phyloP scores from a whole-genome alignment of 2,329 filamentous ascomycete species.

The Pyrenochaeta sp. region DNA sequence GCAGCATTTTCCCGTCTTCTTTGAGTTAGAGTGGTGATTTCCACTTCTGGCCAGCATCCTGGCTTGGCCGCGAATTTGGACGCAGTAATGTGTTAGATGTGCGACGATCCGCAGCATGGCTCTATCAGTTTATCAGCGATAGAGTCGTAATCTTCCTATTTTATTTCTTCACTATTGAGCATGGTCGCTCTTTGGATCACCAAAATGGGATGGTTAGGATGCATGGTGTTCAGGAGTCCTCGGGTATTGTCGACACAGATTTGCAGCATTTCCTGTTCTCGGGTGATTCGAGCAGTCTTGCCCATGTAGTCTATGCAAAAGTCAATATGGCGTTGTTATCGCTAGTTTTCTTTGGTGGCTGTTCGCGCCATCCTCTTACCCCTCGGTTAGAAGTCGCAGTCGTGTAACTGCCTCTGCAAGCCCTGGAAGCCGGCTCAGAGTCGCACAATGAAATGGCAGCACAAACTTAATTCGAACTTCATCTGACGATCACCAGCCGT shows the following conservation, averaged over 20 bases:
- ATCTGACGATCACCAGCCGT: conserved; percentile 4
- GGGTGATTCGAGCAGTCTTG: conserved; percentile 18
- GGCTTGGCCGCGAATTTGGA: conserved; percentile 34
- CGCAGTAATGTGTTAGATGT: conserved; percentile 49
- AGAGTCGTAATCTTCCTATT: conserved; percentile 27
- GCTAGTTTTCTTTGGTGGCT: conserved; percentile 7
- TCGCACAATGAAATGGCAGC: conserved; percentile 15
- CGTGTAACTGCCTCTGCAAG: conserved; percentile 1
- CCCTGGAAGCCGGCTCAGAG: conserved; percentile 7
- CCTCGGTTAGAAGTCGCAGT: conserved; percentile 8
- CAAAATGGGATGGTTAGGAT: conserved; percentile 44
- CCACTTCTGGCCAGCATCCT: conserved; percentile 35
- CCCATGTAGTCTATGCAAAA: conserved; percentile 50
- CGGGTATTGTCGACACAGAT: conserved; percentile 33
- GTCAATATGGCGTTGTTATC: conserved; percentile 30
- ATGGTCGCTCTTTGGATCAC: conserved; percentile 38
- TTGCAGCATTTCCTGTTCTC: conserved; percentile 39
- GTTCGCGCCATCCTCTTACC: conserved; percentile 10
- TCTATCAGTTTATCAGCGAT: conserved; percentile 29
- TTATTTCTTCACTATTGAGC: conserved; percentile 31
- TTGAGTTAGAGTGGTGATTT: conserved; percentile 38
- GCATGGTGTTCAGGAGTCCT: conserved; percentile 42
- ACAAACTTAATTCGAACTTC: conserved; percentile 31
- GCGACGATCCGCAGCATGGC: conserved; percentile 37
- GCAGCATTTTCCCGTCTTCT: conserved; percentile 34